Base-by-base conservation (phyloP, 352 stramenopile species). In the Pythium diclinum region DNA sequence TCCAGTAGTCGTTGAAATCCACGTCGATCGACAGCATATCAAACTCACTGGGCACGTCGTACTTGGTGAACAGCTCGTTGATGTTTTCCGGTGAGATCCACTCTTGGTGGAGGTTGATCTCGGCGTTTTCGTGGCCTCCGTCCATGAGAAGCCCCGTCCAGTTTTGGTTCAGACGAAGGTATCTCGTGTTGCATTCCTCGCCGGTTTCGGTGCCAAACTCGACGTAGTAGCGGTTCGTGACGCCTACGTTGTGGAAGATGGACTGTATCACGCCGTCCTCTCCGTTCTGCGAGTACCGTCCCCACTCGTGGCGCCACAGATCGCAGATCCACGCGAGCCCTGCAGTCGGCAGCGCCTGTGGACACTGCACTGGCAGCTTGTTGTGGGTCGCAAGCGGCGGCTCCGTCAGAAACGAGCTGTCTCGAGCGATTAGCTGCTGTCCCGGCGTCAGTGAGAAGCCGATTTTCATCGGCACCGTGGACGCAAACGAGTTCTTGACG, bases 1-100 rank as follows among this genome's bases (percentile, higher is more conserved):
- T 61, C 79, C 79, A 89, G 61, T 81, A 92, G 57, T 89, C 81
- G 52, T 90, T 91, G 53, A 92, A 92, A 30, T 91, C 78, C 32
- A 91, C 78, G 54, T 90, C 83, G 32, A 92, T 72, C 3, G 80
- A 89, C 42, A 92, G 67, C 32, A 90, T 53, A 59, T 92, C 83
- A 13, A 92, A 73, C 33, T 78, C 69, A 3, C 38, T 60, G 16
- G 74, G 71, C 33, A 90, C 79, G 14, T 49, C 32, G 57, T 88
- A 74, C 57, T 74, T 76, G 36, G 65, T 40, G 16, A 92, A 78
- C 11, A 92, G 67, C 32, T 53, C 30, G 63, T 86, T 88, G 59
- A 90, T 68, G 62, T 92, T 89, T 30, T 83, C 78, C 5, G 75
- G 69, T 4, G 79, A 83, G 60, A 92, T 77, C 61, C 78, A 89